These are phyloP conservation scores for Gremmenia infestans DNA, from an alignment of 2,329 filamentous ascomycete genomes.

Conservation along the genomic window DNA sequence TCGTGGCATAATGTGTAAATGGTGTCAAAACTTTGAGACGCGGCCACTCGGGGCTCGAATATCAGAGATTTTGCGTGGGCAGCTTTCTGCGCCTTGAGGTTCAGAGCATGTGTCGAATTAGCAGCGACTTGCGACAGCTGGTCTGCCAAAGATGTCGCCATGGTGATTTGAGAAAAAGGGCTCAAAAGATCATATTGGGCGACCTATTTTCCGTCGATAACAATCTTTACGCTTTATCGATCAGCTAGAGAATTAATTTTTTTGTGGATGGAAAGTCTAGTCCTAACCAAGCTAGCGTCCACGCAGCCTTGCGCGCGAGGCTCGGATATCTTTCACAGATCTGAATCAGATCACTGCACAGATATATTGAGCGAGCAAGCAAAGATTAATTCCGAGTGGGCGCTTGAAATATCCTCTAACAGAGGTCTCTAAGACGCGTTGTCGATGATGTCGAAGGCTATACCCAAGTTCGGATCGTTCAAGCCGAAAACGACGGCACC, in stretches of 20 bases:
- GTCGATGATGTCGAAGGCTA: conserved; percentile 21
- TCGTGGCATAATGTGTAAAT: conserved; percentile 83
- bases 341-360: too few relatives aligned
- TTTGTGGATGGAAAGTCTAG: not conserved
- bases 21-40: conserved; percentile 83
- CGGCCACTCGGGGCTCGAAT: conserved; percentile 80
- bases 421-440: too few relatives aligned
- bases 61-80: conserved; percentile 93
- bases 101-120: conserved; percentile 83
- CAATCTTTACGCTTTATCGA: conserved; percentile 5
- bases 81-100: conserved; percentile 87
- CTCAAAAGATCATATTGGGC: conserved; percentile 5
- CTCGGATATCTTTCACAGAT: not conserved
- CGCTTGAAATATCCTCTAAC: too few relatives aligned
- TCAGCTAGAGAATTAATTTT: not conserved
- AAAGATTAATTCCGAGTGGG: too few relatives aligned
- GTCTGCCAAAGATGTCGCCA: conserved; percentile 83
- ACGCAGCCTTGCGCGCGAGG: not conserved
- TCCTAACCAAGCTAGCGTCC: not conserved
- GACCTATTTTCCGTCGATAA: not conserved
- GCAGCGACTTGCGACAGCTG: conserved; percentile 91
- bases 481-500: conserved; percentile 42
- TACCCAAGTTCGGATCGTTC: conserved; percentile 75
- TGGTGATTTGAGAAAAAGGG: conserved; percentile 34
- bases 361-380: too few relatives aligned